These are phyloP conservation scores for Lasiodiplodia sp. DNA, from an alignment of 2,329 filamentous ascomycete genomes.

Conservation along the genomic window DNA sequence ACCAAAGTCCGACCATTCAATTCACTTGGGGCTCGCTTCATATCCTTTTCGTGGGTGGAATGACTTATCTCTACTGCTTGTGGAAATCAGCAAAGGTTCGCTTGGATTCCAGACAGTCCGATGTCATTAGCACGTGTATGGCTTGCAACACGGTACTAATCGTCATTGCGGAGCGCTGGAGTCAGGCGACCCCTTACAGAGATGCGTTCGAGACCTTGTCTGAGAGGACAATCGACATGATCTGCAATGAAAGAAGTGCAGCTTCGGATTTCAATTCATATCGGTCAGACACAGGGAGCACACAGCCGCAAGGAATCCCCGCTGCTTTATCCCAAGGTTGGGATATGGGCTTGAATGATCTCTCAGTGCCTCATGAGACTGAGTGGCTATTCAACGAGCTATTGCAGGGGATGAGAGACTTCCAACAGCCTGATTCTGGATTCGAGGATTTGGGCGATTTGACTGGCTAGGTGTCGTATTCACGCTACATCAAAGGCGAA, in stretches of 20 bases:
- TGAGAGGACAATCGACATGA: constrained; percentile 33
- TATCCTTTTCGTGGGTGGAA: constrained; percentile 46
- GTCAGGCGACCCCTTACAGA: constrained; percentile 42
- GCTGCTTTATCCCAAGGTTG: constrained; percentile 32
- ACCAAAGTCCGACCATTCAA: constrained; percentile 39
- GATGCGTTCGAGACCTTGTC: constrained; percentile 39
- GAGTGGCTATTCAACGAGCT: constrained; percentile 29
- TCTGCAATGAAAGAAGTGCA: constrained; percentile 16
- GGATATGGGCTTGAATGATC: constrained; percentile 28
- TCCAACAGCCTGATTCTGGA: constrained; percentile 22
- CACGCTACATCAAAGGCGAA: not conserved
- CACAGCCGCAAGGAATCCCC: not conserved
- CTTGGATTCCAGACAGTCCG: constrained; percentile 16
- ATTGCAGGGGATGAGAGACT: constrained; percentile 24
- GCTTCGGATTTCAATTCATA: constrained; percentile 1
- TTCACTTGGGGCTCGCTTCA: constrained; percentile 46
- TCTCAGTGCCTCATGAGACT: constrained; percentile 16
- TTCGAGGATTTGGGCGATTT: constrained; percentile 22
- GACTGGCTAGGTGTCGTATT: not conserved
- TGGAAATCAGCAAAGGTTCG: constrained; percentile 36
- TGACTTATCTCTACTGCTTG: constrained; percentile 48
- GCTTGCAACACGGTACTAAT: constrained; percentile 46
- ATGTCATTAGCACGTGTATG: constrained; percentile 45
- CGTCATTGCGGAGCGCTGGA: constrained; percentile 48
- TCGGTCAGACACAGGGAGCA: not conserved